A percentile compares a stretch with the other conserved stretches of the same genome.
Evolutionary conservation across 1,139 yeast genomes (phyloP).

Genomic region (Kluyveromyces sp.): DNA sequence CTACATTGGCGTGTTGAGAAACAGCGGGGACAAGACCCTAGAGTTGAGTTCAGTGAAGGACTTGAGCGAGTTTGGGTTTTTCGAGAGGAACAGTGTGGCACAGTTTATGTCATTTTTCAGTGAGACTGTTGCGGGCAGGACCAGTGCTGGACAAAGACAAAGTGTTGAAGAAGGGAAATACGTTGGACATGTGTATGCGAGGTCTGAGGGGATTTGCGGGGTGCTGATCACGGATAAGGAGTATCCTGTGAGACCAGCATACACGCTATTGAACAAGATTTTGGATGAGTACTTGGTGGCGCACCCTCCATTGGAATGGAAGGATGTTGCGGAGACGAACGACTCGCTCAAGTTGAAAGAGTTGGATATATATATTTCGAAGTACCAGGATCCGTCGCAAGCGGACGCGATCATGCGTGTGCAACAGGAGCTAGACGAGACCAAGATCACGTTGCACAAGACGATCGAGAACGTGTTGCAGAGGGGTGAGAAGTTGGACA

Average conservation of each 20-base stretch:
- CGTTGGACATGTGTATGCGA: conserved; percentile 84
- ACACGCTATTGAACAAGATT: conserved; percentile 80
- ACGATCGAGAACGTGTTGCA: conserved; percentile 91
- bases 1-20: conserved; percentile 79
- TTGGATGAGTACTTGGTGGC: conserved; percentile 83
- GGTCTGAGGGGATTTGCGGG: conserved; percentile 90
- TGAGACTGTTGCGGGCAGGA: conserved; percentile 83
- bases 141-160: conserved; percentile 85
- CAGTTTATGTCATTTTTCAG: conserved; percentile 95
- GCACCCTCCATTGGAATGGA: conserved; percentile 74
- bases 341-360: conserved; percentile 49
- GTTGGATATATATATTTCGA: conserved; percentile 61
- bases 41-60: conserved; percentile 80
- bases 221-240: conserved; percentile 90
- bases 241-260: conserved; percentile 97
- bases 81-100: conserved; percentile 66
- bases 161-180: conserved; percentile 86
- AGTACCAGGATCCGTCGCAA: conserved; percentile 94
- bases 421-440: conserved; percentile 95
- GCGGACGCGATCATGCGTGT: conserved; percentile 97
- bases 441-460: conserved; percentile 91
- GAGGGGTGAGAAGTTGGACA: conserved; percentile 92
- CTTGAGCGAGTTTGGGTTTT: conserved; percentile 76
- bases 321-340: conserved; percentile 42
- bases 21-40: conserved; percentile 51